Evolutionary conservation across 169 alveolate species (phyloP).

Genomic region (Plasmodium gallinaceum): DNA sequence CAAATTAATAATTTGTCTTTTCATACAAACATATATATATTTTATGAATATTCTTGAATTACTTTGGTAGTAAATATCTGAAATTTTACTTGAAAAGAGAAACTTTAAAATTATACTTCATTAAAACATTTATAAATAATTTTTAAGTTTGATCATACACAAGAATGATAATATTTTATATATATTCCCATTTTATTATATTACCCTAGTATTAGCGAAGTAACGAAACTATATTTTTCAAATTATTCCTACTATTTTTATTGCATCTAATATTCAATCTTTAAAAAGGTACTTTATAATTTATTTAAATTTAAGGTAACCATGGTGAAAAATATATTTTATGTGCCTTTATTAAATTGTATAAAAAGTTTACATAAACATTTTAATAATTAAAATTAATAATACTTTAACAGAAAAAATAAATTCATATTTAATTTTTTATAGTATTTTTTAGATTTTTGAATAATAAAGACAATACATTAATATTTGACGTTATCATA

Average conservation of each 20-base stretch:
- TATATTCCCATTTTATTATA: background rate
- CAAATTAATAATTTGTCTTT: too few relatives aligned
- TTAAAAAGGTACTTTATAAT: slow-evolving; percentile 3
- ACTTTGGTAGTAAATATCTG: background rate
- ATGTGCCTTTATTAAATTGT: background rate
- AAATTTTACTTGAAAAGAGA: background rate
- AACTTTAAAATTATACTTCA: background rate
- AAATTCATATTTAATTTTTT: too few relatives aligned
- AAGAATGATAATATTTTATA: slow-evolving; percentile 9
- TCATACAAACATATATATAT: too few relatives aligned
- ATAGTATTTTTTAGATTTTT: too few relatives aligned
- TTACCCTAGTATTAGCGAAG: too few relatives aligned
- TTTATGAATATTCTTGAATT: too few relatives aligned
- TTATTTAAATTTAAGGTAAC: background rate
- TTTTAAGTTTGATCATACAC: background rate
- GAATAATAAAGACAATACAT: too few relatives aligned
- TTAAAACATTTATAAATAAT: too few relatives aligned
- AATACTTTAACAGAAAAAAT: background rate
- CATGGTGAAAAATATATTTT: background rate
- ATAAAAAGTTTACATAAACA: background rate
- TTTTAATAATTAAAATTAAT: background rate
- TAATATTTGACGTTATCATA: too few relatives aligned
- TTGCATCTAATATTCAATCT: background rate
- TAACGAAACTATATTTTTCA: background rate
- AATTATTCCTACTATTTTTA: slow-evolving; percentile 7